Evolutionary conservation across 129 eudicot species (phyloP).

Genomic region (Tagetes patula): DNA sequence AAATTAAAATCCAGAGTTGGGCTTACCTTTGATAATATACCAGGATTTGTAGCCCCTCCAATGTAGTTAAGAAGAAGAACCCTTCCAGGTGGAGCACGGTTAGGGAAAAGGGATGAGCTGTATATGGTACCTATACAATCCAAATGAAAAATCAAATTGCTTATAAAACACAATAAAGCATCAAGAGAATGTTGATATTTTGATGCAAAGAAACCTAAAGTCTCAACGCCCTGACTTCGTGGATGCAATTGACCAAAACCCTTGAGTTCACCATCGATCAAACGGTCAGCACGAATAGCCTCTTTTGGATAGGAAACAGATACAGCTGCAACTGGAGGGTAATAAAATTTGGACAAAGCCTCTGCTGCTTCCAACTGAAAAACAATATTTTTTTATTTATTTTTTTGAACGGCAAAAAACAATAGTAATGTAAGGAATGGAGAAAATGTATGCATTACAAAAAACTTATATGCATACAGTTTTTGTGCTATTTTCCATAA

Average conservation of each 20-base stretch:
- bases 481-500: not conserved
- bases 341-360: slow-evolving; percentile 70
- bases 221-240: slow-evolving; percentile 94
- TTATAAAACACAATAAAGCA: not conserved
- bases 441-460: not conserved
- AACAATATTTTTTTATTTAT: not conserved
- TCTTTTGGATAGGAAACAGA: slow-evolving; percentile 88
- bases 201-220: slow-evolving; percentile 54
- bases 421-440: not conserved
- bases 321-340: slow-evolving; percentile 98
- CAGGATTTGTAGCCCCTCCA: slow-evolving; percentile 90
- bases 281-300: slow-evolving; percentile 74
- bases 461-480: not conserved
- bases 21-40: slow-evolving; percentile 69
- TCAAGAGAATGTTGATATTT: not conserved
- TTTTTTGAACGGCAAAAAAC: slow-evolving; percentile 5
- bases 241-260: slow-evolving; percentile 99
- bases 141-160: slow-evolving; percentile 13
- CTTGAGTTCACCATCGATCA: slow-evolving; percentile 83
- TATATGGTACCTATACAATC: slow-evolving; percentile 75
- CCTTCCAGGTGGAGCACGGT: slow-evolving; percentile 92
- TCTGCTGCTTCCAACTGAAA: slow-evolving; percentile 82
- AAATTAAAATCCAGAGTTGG: not conserved
- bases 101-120: slow-evolving; percentile 94
- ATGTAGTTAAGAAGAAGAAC: slow-evolving; percentile 84